Base-by-base conservation (phyloP, 208 protist species). In the Leishmania tropica region DNA sequence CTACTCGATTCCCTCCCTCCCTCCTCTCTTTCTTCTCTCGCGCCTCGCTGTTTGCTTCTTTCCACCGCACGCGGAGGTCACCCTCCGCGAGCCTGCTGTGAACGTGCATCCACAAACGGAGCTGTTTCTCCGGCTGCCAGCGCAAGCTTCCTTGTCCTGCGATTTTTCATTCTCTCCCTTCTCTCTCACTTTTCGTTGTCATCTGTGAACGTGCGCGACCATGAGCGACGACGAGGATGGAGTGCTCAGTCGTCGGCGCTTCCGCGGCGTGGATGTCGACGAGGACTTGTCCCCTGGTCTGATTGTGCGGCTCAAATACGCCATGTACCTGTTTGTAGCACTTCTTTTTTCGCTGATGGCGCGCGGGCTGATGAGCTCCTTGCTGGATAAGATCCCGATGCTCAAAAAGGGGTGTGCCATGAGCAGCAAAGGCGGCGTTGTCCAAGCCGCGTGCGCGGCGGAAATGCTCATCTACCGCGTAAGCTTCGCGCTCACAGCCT, bases 401-500 rank as follows among this genome's bases (percentile, higher is more conserved):
- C 74, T 98, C 31, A 71, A 85, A 56, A 88, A 83, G 17, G 94
- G 94, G 5, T 98, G 96, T 68, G 81, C 88, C 19, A 78, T 83
- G 60, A 80, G 48, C 42, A 68, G 53, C 70, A 76, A 68, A 24
- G 70, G 76, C 53, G 62, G 72, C 19, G 58, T 84, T 5, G 37
- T 93, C 19, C 83, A 83, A 35, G 80, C 91, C 0, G 84, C 83
- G 6, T 98, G 94, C 80, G 88, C 88, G 6, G 88, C 86, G 3
- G 91, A 98, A 70, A 93, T 96, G 85, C 75, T 98, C 71, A 89
- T 90, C 67, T 98, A 97, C 87, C 90, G 96, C 45, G 83, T 97
- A 51, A 96, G 92, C 79, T 98, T 98, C 78, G 68, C 94, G 19
- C 88, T 96, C 48, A 75, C 86, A 15, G 4, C 96, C 13, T 97